Percentiles rank a stretch among this genome's conserved stretches.
Conservation (phyloP, 2,329 filamentous ascomycete genomes). For the Arthrobotrys pseudoclavata region DNA sequence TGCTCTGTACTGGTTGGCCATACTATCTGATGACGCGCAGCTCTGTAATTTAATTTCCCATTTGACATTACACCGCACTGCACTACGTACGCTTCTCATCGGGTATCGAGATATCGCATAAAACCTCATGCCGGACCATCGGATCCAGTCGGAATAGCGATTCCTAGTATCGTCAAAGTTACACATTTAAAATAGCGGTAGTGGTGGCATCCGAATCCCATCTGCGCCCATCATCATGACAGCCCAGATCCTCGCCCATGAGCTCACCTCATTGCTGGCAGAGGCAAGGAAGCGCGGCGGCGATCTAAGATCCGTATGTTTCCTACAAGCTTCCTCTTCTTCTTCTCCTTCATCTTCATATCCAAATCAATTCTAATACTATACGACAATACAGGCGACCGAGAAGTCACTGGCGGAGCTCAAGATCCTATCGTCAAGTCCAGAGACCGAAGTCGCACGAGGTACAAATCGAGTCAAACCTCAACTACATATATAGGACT, state of each 20-base stretch:
- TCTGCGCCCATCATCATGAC: slow-evolving; percentile 74
- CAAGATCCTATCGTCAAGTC: slow-evolving; percentile 79
- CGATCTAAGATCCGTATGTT: slow-evolving; percentile 82
- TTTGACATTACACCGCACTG: background rate
- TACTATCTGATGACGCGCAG: slow-evolving; percentile 38
- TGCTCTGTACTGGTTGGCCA: background rate
- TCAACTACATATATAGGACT: background rate
- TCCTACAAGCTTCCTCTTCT: slow-evolving; percentile 24
- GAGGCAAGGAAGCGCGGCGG: slow-evolving; percentile 96
- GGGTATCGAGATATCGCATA: background rate
- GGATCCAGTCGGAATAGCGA: background rate
- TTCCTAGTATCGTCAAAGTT: background rate
- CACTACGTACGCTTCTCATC: background rate
- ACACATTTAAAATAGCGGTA: too few species aligned
- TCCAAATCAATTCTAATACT: slow-evolving; percentile 2
- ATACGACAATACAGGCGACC: slow-evolving; percentile 74
- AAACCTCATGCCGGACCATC: slow-evolving; percentile 12
- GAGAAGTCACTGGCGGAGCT: slow-evolving; percentile 94
- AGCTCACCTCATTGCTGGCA: slow-evolving; percentile 90
- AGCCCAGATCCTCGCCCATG: slow-evolving; percentile 86
- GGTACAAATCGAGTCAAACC: slow-evolving; percentile 58
- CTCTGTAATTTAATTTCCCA: slow-evolving; percentile 3
- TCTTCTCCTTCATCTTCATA: slow-evolving; percentile 21
- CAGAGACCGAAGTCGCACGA: slow-evolving; percentile 79
- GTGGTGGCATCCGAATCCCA: too few species aligned